These are phyloP conservation scores for Fonsecaea multimorphosa DNA, from an alignment of 2,329 filamentous ascomycete genomes.

Conservation along the genomic window DNA sequence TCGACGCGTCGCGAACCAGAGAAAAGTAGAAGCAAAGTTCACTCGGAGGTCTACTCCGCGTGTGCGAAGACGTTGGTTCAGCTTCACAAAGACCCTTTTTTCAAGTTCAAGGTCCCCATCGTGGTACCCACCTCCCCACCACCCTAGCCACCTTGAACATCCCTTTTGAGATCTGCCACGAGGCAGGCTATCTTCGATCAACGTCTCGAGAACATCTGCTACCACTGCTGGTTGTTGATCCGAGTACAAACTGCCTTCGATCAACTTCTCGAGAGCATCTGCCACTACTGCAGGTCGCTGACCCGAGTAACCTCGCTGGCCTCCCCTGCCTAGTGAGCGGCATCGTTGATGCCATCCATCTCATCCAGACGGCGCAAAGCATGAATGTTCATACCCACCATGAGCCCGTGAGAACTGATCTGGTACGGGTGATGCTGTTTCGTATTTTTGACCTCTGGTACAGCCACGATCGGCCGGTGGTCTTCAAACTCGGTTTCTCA, in stretches of 20 bases:
- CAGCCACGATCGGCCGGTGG: not conserved
- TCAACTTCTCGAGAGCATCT: too few species aligned
- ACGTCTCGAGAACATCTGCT: not conserved
- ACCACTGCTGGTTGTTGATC: conserved; percentile 16
- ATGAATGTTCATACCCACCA: not conserved
- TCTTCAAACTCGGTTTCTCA: not conserved
- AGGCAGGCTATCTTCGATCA: not conserved
- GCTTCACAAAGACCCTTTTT: not conserved
- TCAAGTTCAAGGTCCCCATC: not conserved
- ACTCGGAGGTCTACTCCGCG: not conserved
- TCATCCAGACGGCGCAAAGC: conserved; percentile 10
- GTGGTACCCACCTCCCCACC: too few species aligned
- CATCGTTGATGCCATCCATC: conserved; percentile 13
- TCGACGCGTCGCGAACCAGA: not conserved
- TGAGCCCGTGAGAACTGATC: not conserved
- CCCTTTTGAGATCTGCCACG: not conserved
- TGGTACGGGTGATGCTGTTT: not conserved
- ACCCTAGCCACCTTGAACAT: not conserved
- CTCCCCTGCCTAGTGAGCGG: conserved; percentile 33
- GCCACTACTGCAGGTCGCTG: too few species aligned
- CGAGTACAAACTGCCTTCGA: too few species aligned
- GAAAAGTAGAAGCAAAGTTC: not conserved
- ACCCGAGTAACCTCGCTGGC: conserved; percentile 21
- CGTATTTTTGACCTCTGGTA: not conserved
- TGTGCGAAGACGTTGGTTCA: not conserved